Conservation (phyloP, 106 monocot genomes). For the Apostasia ramifera region DNA sequence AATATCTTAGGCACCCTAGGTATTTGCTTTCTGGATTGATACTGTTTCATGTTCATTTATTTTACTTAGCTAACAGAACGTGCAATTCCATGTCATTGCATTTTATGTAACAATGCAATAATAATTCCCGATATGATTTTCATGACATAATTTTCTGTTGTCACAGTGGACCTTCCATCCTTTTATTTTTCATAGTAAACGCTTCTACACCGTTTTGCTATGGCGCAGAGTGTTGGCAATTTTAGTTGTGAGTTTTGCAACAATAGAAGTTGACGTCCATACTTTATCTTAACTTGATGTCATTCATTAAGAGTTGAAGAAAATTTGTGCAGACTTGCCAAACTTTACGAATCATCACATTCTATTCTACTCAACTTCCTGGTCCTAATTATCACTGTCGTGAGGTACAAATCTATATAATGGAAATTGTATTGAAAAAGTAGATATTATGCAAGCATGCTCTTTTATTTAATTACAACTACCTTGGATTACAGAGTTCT, state of each 20-base stretch:
- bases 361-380: conserved; percentile 97
- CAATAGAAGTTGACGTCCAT: not conserved
- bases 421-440: not conserved
- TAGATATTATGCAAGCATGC: not conserved
- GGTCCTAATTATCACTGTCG: conserved; percentile 99
- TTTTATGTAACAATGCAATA: no score
- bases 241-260: conserved; percentile 15
- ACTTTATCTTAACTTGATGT: no score
- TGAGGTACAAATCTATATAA: conserved; percentile 42
- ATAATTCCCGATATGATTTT: not conserved
- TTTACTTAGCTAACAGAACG: no score
- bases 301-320: not conserved
- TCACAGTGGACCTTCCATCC: conserved; percentile 74
- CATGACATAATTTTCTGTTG: conserved; percentile 1
- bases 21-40: no score
- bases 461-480: not conserved
- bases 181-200: conserved; percentile 56
- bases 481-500: not conserved
- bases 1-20: no score
- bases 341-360: conserved; percentile 71
- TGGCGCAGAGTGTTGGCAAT: conserved; percentile 20
- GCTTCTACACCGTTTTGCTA: conserved; percentile 45
- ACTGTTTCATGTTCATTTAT: no score
- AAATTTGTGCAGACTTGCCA: conserved; percentile 61
- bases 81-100: no score